Conservation (phyloP, 768 basidiomycete genomes). For the Pleurotus salmoneostramineus region DNA sequence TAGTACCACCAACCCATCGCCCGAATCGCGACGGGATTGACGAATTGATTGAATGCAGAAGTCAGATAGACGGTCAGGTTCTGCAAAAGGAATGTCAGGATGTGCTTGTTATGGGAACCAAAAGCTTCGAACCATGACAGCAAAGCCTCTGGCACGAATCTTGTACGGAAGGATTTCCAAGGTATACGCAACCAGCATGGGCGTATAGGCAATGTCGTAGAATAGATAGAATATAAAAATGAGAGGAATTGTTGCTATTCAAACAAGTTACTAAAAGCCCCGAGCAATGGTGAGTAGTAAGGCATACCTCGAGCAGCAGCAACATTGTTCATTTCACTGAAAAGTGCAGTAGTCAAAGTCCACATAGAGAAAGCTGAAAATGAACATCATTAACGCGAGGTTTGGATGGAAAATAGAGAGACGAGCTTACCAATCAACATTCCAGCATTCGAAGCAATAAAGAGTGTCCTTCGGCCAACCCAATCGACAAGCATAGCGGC, state of each 20-base stretch:
- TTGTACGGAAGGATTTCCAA: conserved; percentile 80
- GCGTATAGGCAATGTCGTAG: conserved; percentile 73
- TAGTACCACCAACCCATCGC: conserved; percentile 59
- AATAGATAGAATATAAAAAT: conserved; percentile 57
- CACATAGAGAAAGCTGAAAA: conserved; percentile 49
- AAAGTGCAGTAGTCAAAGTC: conserved; percentile 47
- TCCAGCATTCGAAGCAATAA: conserved; percentile 58
- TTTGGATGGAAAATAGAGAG: not conserved
- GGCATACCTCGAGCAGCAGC: conserved; percentile 36
- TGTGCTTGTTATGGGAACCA: not conserved
- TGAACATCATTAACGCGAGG: conserved; percentile 3
- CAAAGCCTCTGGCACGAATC: conserved; percentile 78
- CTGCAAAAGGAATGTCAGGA: conserved; percentile 22
- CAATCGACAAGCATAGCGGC: conserved; percentile 65
- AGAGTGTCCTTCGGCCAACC: conserved; percentile 65
- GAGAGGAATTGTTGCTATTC: conserved; percentile 55
- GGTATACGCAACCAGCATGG: conserved; percentile 57
- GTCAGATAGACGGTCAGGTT: conserved; percentile 62
- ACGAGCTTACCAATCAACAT: conserved; percentile 44
- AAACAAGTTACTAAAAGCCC: not conserved
- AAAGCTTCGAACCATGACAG: conserved; percentile 53
- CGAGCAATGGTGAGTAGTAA: not conserved
- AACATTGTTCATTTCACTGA: conserved; percentile 32
- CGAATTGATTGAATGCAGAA: conserved; percentile 75
- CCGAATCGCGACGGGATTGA: conserved; percentile 72